Evolutionary conservation across 2,329 filamentous ascomycete genomes (phyloP).

Genomic region (Corniculantispora saksenae): DNA sequence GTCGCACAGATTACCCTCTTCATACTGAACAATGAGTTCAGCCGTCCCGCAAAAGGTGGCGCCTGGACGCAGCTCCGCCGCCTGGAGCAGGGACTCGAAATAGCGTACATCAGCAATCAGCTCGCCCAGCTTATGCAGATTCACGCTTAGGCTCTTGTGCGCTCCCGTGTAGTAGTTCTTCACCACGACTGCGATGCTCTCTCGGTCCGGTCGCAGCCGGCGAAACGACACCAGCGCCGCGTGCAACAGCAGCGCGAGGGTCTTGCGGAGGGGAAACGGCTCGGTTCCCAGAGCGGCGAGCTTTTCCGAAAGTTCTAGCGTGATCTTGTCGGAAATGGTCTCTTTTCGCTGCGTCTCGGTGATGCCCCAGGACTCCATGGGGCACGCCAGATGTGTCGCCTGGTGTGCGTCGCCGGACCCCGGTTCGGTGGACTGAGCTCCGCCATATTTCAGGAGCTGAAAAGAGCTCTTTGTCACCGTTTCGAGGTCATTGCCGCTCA

Average conservation of each 20-base stretch:
- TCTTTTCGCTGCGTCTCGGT: neutral
- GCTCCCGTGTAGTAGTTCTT: neutral
- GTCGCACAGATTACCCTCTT: neutral
- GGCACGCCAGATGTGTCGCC: neutral
- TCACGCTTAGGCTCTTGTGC: neutral
- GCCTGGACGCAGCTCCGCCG: neutral
- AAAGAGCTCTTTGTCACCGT: neutral
- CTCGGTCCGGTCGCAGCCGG: neutral
- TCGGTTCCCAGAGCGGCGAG: neutral
- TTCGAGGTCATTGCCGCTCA: neutral
- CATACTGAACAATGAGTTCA: neutral
- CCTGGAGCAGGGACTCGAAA: neutral
- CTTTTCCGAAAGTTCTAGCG: neutral
- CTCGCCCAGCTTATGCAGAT: neutral
- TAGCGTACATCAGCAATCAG: neutral
- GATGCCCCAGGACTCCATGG: neutral
- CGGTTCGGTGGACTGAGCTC: neutral
- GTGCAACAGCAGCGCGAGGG: neutral
- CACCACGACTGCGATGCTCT: neutral
- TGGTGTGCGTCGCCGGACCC: neutral
- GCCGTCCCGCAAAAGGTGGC: neutral
- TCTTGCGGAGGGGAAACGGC: slow-evolving; percentile 2
- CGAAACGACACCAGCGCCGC: neutral
- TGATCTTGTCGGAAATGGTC: neutral
- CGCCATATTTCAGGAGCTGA: neutral